Conservation (phyloP, 306 rosid genomes). For the Prunus mira region DNA sequence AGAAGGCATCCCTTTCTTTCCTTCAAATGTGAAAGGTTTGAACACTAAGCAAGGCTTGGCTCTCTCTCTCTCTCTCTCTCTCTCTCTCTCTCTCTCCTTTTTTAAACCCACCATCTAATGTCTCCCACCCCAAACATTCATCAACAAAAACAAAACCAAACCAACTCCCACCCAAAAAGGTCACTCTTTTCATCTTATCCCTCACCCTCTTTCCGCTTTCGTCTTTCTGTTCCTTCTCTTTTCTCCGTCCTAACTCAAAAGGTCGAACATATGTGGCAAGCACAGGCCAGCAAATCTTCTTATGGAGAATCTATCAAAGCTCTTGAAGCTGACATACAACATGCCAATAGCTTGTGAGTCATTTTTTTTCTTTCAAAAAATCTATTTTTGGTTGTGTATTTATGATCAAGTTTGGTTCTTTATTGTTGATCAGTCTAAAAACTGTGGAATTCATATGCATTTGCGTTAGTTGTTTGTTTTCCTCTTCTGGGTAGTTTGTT, state of each 20-base stretch:
- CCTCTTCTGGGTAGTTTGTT: constrained; percentile 21
- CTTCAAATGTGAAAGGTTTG: constrained; percentile 43
- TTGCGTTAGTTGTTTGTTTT: background rate
- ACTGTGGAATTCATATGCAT: constrained; percentile 12
- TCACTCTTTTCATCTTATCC: constrained; percentile 15
- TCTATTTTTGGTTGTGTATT: background rate
- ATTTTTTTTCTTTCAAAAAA: background rate
- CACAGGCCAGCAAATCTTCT: constrained; percentile 37
- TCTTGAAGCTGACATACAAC: constrained; percentile 67
- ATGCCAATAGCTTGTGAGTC: constrained; percentile 69
- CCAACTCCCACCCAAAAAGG: constrained; percentile 12
- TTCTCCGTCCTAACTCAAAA: constrained; percentile 1
- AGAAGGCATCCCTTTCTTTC: constrained; percentile 63
- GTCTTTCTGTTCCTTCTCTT: constrained; percentile 1
- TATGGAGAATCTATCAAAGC: constrained; percentile 60
- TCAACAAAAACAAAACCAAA: constrained; percentile 6
- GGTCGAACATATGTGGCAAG: constrained; percentile 50
- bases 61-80: background rate
- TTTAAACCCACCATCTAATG: constrained; percentile 20
- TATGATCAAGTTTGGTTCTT: background rate
- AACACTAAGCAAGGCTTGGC: constrained; percentile 33
- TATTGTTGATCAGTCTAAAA: constrained; percentile 1
- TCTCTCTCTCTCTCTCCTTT: constrained; percentile 12
- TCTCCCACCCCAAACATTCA: constrained; percentile 18
- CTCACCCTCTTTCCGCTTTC: constrained; percentile 6